phyloP scores from a whole-genome alignment of 148 eudicot species.

The Rheum nobile region DNA sequence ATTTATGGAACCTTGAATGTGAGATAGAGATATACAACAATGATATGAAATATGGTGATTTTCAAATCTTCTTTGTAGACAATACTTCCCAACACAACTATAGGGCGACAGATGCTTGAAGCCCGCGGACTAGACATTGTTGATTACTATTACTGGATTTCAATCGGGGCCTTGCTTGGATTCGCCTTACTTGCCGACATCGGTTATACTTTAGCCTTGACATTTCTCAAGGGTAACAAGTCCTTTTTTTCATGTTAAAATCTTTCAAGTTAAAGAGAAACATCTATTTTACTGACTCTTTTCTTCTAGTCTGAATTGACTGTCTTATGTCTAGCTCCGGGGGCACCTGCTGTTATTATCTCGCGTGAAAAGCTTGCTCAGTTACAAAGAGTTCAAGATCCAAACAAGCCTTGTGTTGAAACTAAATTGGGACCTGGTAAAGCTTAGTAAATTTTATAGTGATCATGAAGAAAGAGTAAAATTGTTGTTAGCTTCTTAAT shows the following conservation, averaged over 20 bases:
- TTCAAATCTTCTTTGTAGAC: background rate
- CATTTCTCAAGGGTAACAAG: slow-evolving; percentile 46
- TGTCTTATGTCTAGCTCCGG: slow-evolving; percentile 37
- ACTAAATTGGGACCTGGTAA: slow-evolving; percentile 13
- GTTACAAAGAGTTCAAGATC: slow-evolving; percentile 19
- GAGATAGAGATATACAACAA: background rate
- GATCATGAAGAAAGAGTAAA: background rate
- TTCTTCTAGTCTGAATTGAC: background rate
- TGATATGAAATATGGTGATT: background rate
- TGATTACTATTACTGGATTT: slow-evolving; percentile 42
- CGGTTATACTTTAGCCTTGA: slow-evolving; percentile 51
- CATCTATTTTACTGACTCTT: background rate
- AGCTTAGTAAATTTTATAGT: slow-evolving; percentile 18
- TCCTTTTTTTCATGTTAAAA: background rate
- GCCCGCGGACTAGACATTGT: slow-evolving; percentile 40
- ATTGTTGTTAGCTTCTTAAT: background rate
- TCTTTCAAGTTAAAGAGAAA: background rate
- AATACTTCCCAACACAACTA: slow-evolving; percentile 32
- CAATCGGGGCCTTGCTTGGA: slow-evolving; percentile 48
- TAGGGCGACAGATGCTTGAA: slow-evolving; percentile 45
- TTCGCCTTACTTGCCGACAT: slow-evolving; percentile 26
- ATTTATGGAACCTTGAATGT: background rate
- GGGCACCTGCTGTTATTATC: slow-evolving; percentile 43
- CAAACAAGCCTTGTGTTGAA: background rate
- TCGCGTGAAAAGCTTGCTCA: slow-evolving; percentile 49